These are phyloP conservation scores for Rossbeevera mucosa DNA, from an alignment of 768 basidiomycete genomes.

Conservation along the genomic window DNA sequence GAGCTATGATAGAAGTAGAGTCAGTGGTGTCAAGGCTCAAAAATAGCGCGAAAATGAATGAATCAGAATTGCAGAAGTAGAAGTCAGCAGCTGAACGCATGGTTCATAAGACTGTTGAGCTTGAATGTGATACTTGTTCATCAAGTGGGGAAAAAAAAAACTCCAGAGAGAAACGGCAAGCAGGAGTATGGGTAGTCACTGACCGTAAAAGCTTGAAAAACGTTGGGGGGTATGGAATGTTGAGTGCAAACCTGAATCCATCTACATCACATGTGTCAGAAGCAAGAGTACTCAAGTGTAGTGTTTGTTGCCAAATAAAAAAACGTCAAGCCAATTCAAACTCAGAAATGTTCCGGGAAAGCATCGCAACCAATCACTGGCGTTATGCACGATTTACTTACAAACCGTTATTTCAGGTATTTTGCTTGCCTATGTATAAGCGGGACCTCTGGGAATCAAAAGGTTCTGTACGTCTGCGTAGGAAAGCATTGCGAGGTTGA, in stretches of 20 bases:
- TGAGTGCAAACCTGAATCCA: background rate
- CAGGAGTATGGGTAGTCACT: too few relatives aligned
- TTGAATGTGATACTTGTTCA: conserved; percentile 43
- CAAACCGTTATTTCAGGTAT: background rate
- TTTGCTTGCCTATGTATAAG: background rate
- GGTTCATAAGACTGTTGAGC: conserved; percentile 47
- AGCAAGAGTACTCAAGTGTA: background rate
- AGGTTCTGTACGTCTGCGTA: background rate
- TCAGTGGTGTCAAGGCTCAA: background rate
- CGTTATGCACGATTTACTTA: too few relatives aligned
- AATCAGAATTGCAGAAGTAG: conserved; percentile 44
- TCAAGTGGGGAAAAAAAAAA: conserved; percentile 20
- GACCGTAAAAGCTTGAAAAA: background rate
- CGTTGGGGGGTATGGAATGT: too few relatives aligned
- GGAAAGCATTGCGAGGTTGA: background rate
- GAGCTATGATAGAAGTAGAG: background rate
- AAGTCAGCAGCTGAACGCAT: conserved; percentile 38
- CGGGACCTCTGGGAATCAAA: background rate
- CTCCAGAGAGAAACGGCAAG: background rate
- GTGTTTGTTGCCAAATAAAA: background rate
- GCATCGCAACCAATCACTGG: too few relatives aligned
- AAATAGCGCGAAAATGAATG: background rate
- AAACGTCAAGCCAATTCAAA: background rate
- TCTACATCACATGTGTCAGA: background rate
- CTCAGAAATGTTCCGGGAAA: background rate